Conservation (phyloP, 31 red algal species). For the Odonthalia washingtoniensis region DNA sequence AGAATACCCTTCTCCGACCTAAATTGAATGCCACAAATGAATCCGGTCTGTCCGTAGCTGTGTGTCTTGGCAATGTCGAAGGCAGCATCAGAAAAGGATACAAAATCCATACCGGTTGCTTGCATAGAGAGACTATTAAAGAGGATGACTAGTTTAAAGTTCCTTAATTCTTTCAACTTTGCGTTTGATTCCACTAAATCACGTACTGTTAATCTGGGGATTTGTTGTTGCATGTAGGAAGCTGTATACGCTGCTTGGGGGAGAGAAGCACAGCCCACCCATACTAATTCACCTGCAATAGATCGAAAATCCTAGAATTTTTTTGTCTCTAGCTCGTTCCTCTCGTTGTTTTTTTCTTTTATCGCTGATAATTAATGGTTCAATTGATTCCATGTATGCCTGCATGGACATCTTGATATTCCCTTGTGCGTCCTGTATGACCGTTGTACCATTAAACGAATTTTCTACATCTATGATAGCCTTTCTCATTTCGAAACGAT, state of each 20-base stretch:
- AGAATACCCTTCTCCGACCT: no score
- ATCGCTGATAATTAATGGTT: neutral
- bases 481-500: no score
- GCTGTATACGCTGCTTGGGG: neutral
- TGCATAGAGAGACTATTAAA: neutral
- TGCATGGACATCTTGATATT: slow-evolving; percentile 5
- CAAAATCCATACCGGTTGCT: neutral
- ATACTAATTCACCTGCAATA: neutral
- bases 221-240: slow-evolving; percentile 14
- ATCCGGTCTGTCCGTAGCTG: slow-evolving; percentile 22
- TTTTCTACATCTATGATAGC: no score
- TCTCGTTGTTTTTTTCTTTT: neutral
- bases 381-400: neutral
- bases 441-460: no score
- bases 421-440: no score
- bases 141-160: neutral
- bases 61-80: neutral
- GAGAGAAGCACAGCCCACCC: neutral
- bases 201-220: neutral
- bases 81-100: slow-evolving; percentile 21
- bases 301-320: neutral
- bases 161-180: neutral
- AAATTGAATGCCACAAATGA: no score
- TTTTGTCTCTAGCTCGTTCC: neutral
- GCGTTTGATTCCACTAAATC: neutral